Conservation (phyloP, 1,139 yeast species). For the Lodderomyces orthopsilosis region DNA sequence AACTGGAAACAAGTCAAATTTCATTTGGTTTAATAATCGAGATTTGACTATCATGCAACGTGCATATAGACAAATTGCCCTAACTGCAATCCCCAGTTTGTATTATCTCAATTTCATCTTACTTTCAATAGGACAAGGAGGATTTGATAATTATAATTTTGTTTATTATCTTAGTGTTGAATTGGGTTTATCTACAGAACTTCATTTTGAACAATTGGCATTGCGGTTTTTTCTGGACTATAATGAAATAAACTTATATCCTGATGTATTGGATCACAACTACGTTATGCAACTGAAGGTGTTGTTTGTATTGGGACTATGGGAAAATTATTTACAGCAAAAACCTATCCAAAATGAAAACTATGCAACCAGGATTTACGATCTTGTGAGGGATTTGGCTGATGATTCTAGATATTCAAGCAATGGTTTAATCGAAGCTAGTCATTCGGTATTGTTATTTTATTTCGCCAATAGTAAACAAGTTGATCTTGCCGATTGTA, state of each 20-base stretch:
- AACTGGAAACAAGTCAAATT: slow-evolving; percentile 9
- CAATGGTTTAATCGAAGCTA: slow-evolving; percentile 53
- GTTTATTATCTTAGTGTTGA: slow-evolving; percentile 56
- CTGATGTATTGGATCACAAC: slow-evolving; percentile 29
- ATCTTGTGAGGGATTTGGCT: slow-evolving; percentile 42
- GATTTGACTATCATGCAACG: slow-evolving; percentile 12
- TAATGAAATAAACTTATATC: slow-evolving; percentile 36
- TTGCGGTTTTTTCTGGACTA: slow-evolving; percentile 39
- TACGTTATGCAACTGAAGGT: slow-evolving; percentile 48
- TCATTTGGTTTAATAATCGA: slow-evolving; percentile 9
- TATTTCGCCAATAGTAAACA: slow-evolving; percentile 31
- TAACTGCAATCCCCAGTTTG: slow-evolving; percentile 44
- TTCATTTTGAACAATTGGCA: slow-evolving; percentile 36
- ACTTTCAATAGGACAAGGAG: slow-evolving; percentile 63
- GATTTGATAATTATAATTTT: slow-evolving; percentile 68
- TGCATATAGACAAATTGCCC: slow-evolving; percentile 30
- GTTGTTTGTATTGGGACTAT: slow-evolving; percentile 54
- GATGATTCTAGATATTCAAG: slow-evolving; percentile 27
- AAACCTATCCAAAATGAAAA: slow-evolving; percentile 17
- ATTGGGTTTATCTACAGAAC: slow-evolving; percentile 23
- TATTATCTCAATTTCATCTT: slow-evolving; percentile 55
- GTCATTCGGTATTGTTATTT: slow-evolving; percentile 64
- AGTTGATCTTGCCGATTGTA: slow-evolving; percentile 28
- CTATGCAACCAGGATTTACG: slow-evolving; percentile 37
- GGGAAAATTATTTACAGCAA: slow-evolving; percentile 55